These are phyloP conservation scores for Psilocybe azurescens DNA, from an alignment of 768 basidiomycete species.

Conservation along the genomic window DNA sequence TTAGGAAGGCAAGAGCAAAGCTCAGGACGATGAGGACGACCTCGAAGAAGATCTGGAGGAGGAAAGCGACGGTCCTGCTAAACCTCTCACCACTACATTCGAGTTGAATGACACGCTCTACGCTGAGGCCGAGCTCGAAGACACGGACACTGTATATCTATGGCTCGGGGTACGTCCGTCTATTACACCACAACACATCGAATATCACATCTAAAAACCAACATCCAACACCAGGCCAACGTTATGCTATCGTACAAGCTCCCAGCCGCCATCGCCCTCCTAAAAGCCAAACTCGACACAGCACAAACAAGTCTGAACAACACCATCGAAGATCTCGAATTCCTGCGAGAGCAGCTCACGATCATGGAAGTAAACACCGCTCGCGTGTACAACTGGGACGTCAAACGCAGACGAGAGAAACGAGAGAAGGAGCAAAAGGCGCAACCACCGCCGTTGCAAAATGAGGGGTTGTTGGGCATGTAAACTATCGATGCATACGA, in stretches of 20 bases:
- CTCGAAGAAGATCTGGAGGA: constrained; percentile 65
- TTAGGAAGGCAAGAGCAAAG: constrained; percentile 65
- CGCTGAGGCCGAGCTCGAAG: constrained; percentile 87
- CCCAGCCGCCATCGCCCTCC: constrained; percentile 72
- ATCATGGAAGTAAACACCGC: constrained; percentile 98
- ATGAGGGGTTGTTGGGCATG: neutral
- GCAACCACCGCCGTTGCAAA: constrained; percentile 1
- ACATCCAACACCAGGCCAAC: constrained; percentile 70
- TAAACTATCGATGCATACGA: neutral
- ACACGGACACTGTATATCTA: constrained; percentile 88
- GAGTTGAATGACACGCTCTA: constrained; percentile 96
- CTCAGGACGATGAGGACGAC: constrained; percentile 52
- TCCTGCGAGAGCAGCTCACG: constrained; percentile 92
- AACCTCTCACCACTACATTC: constrained; percentile 82
- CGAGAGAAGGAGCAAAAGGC: constrained; percentile 31
- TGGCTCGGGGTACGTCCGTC: constrained; percentile 90
- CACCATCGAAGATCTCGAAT: constrained; percentile 89
- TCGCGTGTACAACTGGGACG: constrained; percentile 96
- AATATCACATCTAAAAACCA: neutral
- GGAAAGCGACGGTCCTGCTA: constrained; percentile 42
- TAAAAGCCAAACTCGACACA: constrained; percentile 73
- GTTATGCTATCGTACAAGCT: constrained; percentile 96
- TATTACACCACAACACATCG: neutral
- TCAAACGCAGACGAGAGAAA: constrained; percentile 75
- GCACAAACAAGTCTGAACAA: constrained; percentile 72